A percentile compares a stretch with the other conserved stretches of the same genome.
phyloP scores from a whole-genome alignment of 176 grass and related monocot genomes.

The Saccharum officinarum region DNA sequence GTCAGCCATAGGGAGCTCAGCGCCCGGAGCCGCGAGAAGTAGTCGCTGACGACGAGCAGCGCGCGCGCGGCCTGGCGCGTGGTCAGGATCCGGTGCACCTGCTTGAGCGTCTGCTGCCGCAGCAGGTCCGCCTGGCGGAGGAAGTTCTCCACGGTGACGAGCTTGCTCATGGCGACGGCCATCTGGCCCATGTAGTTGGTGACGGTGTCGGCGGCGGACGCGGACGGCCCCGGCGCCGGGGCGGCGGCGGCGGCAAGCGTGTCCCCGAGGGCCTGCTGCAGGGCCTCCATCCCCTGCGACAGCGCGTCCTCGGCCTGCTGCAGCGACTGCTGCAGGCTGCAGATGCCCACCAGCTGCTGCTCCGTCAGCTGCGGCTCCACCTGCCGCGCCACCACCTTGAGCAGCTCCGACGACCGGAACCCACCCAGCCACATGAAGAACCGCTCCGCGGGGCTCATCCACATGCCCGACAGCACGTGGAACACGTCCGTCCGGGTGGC shows the following conservation, averaged over 20 bases:
- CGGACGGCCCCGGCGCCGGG: not conserved
- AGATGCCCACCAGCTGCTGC: conserved; percentile 88
- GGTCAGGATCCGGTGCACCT: conserved; percentile 88
- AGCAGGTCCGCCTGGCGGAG: conserved; percentile 86
- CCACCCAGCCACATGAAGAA: conserved; percentile 99
- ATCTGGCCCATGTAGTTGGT: conserved; percentile 97
- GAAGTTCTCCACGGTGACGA: conserved; percentile 84
- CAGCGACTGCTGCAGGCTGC: conserved; percentile 79
- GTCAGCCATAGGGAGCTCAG: conserved; percentile 88
- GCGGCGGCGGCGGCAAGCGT: conserved; percentile 53
- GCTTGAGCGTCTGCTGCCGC: conserved; percentile 83
- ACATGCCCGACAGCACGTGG: conserved; percentile 94
- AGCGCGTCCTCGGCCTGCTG: conserved; percentile 92
- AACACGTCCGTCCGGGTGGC: conserved; percentile 77
- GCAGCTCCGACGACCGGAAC: conserved; percentile 82
- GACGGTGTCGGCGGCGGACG: conserved; percentile 42
- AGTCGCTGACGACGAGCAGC: conserved; percentile 81
- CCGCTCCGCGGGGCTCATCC: conserved; percentile 80
- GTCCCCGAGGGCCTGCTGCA: conserved; percentile 74
- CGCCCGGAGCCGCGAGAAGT: conserved; percentile 83
- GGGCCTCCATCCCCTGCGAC: conserved; percentile 92
- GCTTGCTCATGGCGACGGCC: conserved; percentile 89
- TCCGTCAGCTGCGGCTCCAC: conserved; percentile 68
- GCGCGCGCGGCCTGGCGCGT: conserved; percentile 81
- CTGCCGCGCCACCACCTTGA: conserved; percentile 65